These are phyloP conservation scores for Conidiobolus incongruus DNA, from an alignment of 371 early-diverging fungal species.

Conservation along the genomic window DNA sequence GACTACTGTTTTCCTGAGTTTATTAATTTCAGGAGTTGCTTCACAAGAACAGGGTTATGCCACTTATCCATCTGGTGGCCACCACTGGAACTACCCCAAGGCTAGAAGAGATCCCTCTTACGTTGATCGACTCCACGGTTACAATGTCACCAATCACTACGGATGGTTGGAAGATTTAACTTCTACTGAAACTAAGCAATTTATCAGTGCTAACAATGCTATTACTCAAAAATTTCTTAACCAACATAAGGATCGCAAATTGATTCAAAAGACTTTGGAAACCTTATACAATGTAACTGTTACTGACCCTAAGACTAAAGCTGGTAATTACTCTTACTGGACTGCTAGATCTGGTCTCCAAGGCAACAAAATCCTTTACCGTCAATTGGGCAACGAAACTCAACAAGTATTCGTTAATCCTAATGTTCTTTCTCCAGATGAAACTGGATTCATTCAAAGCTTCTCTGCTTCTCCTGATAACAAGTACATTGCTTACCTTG, in stretches of 20 bases:
- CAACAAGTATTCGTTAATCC: conserved; percentile 2
- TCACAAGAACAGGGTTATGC: too few relatives aligned
- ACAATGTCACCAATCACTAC: conserved; percentile 24
- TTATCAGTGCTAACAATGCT: neutral
- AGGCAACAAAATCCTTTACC: conserved; percentile 10
- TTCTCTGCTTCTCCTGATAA: conserved; percentile 25
- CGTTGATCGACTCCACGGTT: too few relatives aligned
- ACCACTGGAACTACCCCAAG: conserved; percentile 12
- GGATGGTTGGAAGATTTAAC: conserved; percentile 26
- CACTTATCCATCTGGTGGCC: too few relatives aligned
- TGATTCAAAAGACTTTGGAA: neutral
- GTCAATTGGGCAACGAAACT: neutral
- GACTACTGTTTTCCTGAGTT: too few relatives aligned
- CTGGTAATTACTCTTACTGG: conserved; percentile 28
- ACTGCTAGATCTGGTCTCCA: conserved; percentile 34
- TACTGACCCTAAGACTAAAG: conserved; percentile 7
- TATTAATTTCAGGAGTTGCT: too few relatives aligned
- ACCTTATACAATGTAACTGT: neutral
- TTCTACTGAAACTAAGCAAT: conserved; percentile 15
- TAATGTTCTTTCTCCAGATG: conserved; percentile 12
- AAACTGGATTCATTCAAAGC: conserved; percentile 11
- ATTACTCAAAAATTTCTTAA: neutral
- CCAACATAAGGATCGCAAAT: neutral
- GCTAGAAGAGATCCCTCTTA: conserved; percentile 16
- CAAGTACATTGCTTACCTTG: conserved; percentile 10